phyloP scores from a whole-genome alignment of 1,284 basidiomycete species.

The Cutaneotrichosporon arboriforme region DNA sequence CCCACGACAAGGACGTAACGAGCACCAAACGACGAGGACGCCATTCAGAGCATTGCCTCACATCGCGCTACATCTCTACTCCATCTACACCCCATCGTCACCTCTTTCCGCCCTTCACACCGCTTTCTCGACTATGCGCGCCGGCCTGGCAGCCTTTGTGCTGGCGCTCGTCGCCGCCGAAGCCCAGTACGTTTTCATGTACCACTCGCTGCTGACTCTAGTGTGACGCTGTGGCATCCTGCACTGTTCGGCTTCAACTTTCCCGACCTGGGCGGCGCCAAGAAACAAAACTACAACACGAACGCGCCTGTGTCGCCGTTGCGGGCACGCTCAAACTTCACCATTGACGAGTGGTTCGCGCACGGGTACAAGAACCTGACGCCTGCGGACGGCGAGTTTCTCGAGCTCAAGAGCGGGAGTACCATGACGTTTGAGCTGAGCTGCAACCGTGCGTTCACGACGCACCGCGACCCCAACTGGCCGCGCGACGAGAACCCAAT shows the following conservation, averaged over 20 bases:
- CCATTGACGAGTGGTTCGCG: slow-evolving; percentile 9
- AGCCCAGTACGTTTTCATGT: slow-evolving; percentile 4
- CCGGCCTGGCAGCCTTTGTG: background rate
- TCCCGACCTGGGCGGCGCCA: background rate
- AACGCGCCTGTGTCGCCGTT: slow-evolving; percentile 3
- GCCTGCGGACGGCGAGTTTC: slow-evolving; percentile 1
- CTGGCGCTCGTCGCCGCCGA: slow-evolving; percentile 1
- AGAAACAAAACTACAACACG: background rate
- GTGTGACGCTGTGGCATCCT: slow-evolving; percentile 9
- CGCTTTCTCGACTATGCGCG: background rate
- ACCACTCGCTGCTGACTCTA: background rate
- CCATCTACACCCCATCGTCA: no score
- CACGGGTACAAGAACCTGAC: background rate
- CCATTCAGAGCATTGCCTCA: no score
- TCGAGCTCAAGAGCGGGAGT: slow-evolving; percentile 8
- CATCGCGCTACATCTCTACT: no score
- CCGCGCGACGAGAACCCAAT: background rate
- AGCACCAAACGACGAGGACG: no score
- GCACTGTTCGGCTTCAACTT: slow-evolving; percentile 12
- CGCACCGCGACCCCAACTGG: background rate
- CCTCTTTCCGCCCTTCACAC: background rate
- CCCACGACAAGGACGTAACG: no score
- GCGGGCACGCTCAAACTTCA: slow-evolving; percentile 3
- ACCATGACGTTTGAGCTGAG: slow-evolving; percentile 5
- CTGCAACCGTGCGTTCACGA: slow-evolving; percentile 12